These are phyloP conservation scores for Candida namnaoensis DNA, from an alignment of 805 yeast genomes.

Conservation along the genomic window DNA sequence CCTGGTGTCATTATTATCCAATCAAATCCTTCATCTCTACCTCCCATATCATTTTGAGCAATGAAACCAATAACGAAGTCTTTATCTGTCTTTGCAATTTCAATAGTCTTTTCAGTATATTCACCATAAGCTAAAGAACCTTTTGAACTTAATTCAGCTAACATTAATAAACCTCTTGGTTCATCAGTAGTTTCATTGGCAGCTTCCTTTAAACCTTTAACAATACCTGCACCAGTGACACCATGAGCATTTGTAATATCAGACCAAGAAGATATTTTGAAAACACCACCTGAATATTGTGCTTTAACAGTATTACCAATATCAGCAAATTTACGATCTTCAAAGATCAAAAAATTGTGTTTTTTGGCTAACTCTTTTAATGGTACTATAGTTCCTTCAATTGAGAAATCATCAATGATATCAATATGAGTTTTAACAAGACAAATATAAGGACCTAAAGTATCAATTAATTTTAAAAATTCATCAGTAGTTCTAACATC, in stretches of 20 bases:
- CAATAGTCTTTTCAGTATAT: slow-evolving; percentile 81
- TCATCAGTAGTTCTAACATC: slow-evolving; percentile 82
- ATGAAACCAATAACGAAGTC: slow-evolving; percentile 95
- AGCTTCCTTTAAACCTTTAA: slow-evolving; percentile 79
- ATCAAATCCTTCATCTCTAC: slow-evolving; percentile 77
- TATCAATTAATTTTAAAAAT: slow-evolving; percentile 62
- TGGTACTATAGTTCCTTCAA: slow-evolving; percentile 73
- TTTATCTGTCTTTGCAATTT: slow-evolving; percentile 78
- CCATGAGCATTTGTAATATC: slow-evolving; percentile 98
- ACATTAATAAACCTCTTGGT: slow-evolving; percentile 86
- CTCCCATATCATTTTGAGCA: slow-evolving; percentile 87
- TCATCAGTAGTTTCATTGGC: slow-evolving; percentile 56
- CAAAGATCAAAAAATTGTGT: slow-evolving; percentile 86
- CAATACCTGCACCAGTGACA: slow-evolving; percentile 92
- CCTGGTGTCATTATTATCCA: slow-evolving; percentile 99
- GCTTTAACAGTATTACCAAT: slow-evolving; percentile 95
- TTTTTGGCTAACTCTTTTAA: slow-evolving; percentile 63
- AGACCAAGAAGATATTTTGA: slow-evolving; percentile 87
- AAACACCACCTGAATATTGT: slow-evolving; percentile 87
- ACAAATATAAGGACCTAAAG: slow-evolving; percentile 86
- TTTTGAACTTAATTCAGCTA: slow-evolving; percentile 90
- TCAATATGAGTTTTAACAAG: slow-evolving; percentile 93
- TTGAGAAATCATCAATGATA: slow-evolving; percentile 80
- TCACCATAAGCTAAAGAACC: slow-evolving; percentile 92
- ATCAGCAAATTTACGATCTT: slow-evolving; percentile 97